Percentiles rank a stretch among this genome's conserved stretches.
Evolutionary conservation across 2,329 filamentous ascomycete species (phyloP).

Genomic region (Calonectria pteridis): DNA sequence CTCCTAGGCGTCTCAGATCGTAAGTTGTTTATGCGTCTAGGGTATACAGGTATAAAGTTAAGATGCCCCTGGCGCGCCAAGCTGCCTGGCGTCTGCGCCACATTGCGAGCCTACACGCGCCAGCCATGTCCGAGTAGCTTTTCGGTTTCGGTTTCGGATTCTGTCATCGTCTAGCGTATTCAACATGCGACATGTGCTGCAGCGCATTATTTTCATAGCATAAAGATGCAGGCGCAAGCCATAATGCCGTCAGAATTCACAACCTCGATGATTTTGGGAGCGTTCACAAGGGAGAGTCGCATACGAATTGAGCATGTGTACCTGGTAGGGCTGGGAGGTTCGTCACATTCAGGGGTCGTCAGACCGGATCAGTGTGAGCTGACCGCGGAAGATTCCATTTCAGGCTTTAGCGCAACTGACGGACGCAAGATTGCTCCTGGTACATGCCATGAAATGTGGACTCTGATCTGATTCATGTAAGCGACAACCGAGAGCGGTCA

Average conservation of each 20-base stretch:
- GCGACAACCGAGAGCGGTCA: neutral
- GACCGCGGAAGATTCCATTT: neutral
- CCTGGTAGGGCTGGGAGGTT: neutral
- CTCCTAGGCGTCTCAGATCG: neutral
- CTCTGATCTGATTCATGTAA: neutral
- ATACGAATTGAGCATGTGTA: neutral
- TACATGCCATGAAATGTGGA: neutral
- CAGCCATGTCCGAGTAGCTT: neutral
- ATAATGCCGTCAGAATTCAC: neutral
- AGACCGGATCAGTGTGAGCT: neutral
- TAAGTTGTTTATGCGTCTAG: neutral
- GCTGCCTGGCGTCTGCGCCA: neutral
- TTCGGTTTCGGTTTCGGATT: conserved; percentile 6
- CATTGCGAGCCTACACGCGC: neutral
- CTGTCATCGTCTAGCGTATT: neutral
- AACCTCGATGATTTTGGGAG: neutral
- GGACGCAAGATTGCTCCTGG: neutral
- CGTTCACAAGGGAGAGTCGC: neutral
- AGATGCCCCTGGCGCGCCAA: conserved; percentile 1
- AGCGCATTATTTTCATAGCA: neutral
- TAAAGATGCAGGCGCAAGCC: neutral
- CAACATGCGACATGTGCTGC: neutral
- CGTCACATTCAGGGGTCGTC: neutral
- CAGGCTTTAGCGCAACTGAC: neutral
- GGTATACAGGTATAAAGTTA: neutral